Base-by-base conservation (phyloP, 2,329 filamentous ascomycete species). In the Penicillium freii region DNA sequence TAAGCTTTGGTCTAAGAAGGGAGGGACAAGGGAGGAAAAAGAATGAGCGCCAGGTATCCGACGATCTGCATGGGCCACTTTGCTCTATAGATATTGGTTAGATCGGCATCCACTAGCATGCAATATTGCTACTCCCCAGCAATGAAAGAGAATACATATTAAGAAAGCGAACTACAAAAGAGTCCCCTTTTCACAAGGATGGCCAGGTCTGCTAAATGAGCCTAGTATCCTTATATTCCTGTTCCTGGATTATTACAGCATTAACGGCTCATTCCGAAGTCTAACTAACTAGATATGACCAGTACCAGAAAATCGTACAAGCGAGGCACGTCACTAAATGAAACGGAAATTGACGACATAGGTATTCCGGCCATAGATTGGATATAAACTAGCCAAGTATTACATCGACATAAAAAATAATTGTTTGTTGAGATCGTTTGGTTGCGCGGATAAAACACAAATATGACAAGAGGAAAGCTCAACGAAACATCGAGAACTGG, bases 11-110 rank as follows among this genome's bases (percentile, higher is more conserved):
- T 31, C 29, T 31, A 31, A 31, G 10, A 11, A 10, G 29, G 29
- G 27, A 29, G 9, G 27, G 27, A 31, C 9, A 31, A 11, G 10
- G 29, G 29, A 13, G 29, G 29, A 0, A 29, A 31, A 31, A 0
- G 10, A 31, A 31, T 31, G 10, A 31, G 29, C 10, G 10, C 10
- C 29, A 86, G 2, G 31, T 33, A 15, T 15, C 11, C 19, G 6
- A 15, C 19, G 6, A 42, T 23, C 39, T 23, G 39, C 39, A 42
- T 15, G 1, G 19, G 39, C 39, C 19, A 7, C 39, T 23, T 40
- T 39, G n/a, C n/a, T n/a, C 36, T 39, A 21, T 39, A 21, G 9
- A 40, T 40, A 23, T 9, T 42, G 39, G 39, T 42, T 21, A 23
- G 39, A 42, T 42, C 39, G 39, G 21, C 39, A 23, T 15, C 39